Evolutionary conservation across 2,329 filamentous ascomycete genomes (phyloP).

Genomic region (Trichoderma aggressivum): DNA sequence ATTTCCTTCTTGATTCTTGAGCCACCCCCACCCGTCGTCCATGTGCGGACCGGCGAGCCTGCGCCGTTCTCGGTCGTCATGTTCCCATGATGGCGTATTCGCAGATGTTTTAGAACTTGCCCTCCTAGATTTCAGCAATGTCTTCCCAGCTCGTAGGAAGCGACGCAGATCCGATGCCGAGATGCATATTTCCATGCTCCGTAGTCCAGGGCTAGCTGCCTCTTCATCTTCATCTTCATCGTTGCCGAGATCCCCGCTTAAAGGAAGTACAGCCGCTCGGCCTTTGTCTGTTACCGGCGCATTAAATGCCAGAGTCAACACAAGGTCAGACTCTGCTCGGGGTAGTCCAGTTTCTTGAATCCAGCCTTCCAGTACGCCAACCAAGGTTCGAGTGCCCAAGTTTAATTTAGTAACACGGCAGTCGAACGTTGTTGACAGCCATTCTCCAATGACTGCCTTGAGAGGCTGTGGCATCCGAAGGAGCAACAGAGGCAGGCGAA

Average conservation of each 20-base stretch:
- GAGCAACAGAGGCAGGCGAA: slow-evolving; percentile 51
- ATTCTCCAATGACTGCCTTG: slow-evolving; percentile 47
- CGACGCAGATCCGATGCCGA: slow-evolving; percentile 45
- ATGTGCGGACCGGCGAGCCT: slow-evolving; percentile 44
- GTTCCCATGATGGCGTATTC: slow-evolving; percentile 28
- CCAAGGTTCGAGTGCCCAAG: slow-evolving; percentile 49
- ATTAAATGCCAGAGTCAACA: slow-evolving; percentile 51
- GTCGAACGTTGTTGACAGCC: slow-evolving; percentile 53
- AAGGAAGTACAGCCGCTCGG: background rate
- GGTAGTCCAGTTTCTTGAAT: slow-evolving; percentile 38
- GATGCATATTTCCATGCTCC: slow-evolving; percentile 51
- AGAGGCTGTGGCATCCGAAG: slow-evolving; percentile 54
- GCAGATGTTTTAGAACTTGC: slow-evolving; percentile 15
- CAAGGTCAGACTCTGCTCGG: slow-evolving; percentile 41
- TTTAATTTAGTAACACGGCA: slow-evolving; percentile 51
- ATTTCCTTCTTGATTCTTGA: slow-evolving; percentile 24
- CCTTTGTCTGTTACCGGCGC: slow-evolving; percentile 30
- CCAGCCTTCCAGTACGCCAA: slow-evolving; percentile 52
- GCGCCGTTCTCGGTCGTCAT: slow-evolving; percentile 39
- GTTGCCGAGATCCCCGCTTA: background rate
- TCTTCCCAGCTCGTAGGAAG: slow-evolving; percentile 43
- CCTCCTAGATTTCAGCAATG: slow-evolving; percentile 1
- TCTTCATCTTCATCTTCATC: slow-evolving; percentile 22
- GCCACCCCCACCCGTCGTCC: slow-evolving; percentile 55
- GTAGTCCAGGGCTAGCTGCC: slow-evolving; percentile 30